These are phyloP conservation scores for Fagopyrum homotropicum DNA, from an alignment of 148 eudicot species.

Conservation along the genomic window DNA sequence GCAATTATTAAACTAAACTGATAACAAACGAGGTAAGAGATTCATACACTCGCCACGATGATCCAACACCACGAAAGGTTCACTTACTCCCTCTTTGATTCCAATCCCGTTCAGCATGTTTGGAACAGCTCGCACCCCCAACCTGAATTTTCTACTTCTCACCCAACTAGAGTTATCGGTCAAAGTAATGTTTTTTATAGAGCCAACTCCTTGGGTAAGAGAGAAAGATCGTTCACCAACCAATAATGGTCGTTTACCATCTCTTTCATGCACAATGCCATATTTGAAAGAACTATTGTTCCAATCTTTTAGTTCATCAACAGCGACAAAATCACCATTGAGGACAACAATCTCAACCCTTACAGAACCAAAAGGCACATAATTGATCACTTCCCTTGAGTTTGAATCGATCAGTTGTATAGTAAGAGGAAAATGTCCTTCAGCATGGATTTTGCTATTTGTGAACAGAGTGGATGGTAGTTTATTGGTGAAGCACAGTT, in stretches of 20 bases:
- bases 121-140: constrained; percentile 41
- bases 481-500: constrained; percentile 41
- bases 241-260: constrained; percentile 81
- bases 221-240: constrained; percentile 33
- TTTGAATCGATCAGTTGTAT: constrained; percentile 46
- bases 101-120: constrained; percentile 22
- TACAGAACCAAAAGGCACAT: constrained; percentile 19
- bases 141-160: constrained; percentile 20
- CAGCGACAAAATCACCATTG: constrained; percentile 47
- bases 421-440: constrained; percentile 31
- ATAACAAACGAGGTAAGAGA: constrained; percentile 5
- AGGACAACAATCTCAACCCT: constrained; percentile 21
- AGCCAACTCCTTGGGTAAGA: constrained; percentile 55
- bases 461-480: constrained; percentile 54
- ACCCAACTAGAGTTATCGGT: constrained; percentile 93
- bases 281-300: constrained; percentile 32
- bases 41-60: constrained; percentile 86
- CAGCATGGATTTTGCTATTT: constrained; percentile 39
- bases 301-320: constrained; percentile 57
- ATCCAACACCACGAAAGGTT: constrained; percentile 68
- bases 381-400: constrained; percentile 26
- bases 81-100: constrained; percentile 69
- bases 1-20: neutral
- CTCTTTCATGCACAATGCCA: constrained; percentile 43
- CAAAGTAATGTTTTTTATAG: constrained; percentile 34